Conservation (phyloP, 371 early-diverging fungal species). For the Spiromyces aspiralis region DNA sequence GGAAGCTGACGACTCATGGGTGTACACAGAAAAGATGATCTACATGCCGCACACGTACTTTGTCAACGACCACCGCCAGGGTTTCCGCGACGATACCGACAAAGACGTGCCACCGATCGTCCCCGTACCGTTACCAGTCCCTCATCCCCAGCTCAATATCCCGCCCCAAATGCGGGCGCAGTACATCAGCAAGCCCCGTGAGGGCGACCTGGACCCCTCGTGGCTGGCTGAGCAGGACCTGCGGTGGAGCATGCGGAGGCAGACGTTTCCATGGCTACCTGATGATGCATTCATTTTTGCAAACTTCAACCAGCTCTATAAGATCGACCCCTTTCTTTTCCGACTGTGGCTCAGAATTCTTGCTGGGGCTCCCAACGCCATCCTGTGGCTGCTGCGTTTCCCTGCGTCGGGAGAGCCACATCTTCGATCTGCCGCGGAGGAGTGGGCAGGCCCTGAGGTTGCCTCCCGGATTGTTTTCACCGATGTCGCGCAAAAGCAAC, state of each 20-base stretch:
- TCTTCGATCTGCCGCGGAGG: conserved; percentile 47
- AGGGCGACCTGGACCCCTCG: conserved; percentile 20
- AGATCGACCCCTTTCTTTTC: conserved; percentile 69
- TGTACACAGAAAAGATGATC: conserved; percentile 78
- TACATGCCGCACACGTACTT: conserved; percentile 87
- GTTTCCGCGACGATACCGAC: conserved; percentile 67
- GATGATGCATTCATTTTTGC: conserved; percentile 80
- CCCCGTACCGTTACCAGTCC: conserved; percentile 13
- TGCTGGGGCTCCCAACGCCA: conserved; percentile 58
- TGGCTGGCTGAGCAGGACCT: conserved; percentile 68
- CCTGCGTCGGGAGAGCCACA: conserved; percentile 78
- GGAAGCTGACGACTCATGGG: conserved; percentile 36
- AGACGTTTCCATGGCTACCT: conserved; percentile 64
- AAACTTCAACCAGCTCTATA: conserved; percentile 91
- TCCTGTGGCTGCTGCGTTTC: conserved; percentile 80
- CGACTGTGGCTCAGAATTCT: conserved; percentile 70
- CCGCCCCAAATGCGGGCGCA: conserved; percentile 12
- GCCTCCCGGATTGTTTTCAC: conserved; percentile 78
- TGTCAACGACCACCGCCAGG: conserved; percentile 85
- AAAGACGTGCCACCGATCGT: conserved; percentile 11
- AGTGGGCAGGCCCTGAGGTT: conserved; percentile 59
- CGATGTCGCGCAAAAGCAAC: conserved; percentile 78
- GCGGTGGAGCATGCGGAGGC: conserved; percentile 69
- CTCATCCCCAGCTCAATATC: conserved; percentile 5
- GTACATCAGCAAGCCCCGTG: conserved; percentile 1